These are phyloP conservation scores for Cystobasidium onofrii DNA, from an alignment of 768 basidiomycete species.

Conservation along the genomic window DNA sequence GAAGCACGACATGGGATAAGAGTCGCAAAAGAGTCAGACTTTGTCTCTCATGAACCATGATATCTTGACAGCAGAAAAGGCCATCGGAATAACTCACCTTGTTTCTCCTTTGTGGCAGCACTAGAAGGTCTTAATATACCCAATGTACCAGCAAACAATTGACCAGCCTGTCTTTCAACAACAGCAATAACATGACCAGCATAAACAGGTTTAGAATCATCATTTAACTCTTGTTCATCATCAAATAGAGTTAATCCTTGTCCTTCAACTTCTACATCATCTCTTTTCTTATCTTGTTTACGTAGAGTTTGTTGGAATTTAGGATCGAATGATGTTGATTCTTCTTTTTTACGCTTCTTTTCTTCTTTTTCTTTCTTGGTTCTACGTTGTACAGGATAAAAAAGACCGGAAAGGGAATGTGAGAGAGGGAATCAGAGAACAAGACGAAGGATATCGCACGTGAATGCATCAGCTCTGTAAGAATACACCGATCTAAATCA, in stretches of 20 bases:
- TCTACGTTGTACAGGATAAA: conserved; percentile 47
- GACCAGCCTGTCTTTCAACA: conserved; percentile 97
- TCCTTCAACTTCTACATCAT: conserved; percentile 98
- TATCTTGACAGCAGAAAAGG: too few species aligned
- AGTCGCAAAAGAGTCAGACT: too few species aligned
- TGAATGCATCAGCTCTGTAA: not conserved
- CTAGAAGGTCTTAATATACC: conserved; percentile 91
- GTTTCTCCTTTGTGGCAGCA: conserved; percentile 96
- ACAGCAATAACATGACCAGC: conserved; percentile 99
- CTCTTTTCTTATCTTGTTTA: conserved; percentile 99
- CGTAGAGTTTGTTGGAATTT: conserved; percentile 53
- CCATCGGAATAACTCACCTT: conserved; percentile 49
- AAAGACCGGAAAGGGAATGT: conserved; percentile 35
- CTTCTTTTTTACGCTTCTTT: conserved; percentile 99
- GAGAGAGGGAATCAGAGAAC: too few species aligned
- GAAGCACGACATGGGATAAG: too few species aligned
- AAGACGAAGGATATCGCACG: too few species aligned
- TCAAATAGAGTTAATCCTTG: conserved; percentile 94
- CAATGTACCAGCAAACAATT: conserved; percentile 93
- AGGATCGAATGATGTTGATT: conserved; percentile 87
- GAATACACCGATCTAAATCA: too few species aligned
- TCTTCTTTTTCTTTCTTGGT: conserved; percentile 99
- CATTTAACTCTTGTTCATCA: conserved; percentile 90
- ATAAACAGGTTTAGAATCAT: conserved; percentile 95
- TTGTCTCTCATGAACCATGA: too few species aligned